Base-by-base conservation (phyloP, 2,329 filamentous ascomycete species). In the Cladosporium sp. region DNA sequence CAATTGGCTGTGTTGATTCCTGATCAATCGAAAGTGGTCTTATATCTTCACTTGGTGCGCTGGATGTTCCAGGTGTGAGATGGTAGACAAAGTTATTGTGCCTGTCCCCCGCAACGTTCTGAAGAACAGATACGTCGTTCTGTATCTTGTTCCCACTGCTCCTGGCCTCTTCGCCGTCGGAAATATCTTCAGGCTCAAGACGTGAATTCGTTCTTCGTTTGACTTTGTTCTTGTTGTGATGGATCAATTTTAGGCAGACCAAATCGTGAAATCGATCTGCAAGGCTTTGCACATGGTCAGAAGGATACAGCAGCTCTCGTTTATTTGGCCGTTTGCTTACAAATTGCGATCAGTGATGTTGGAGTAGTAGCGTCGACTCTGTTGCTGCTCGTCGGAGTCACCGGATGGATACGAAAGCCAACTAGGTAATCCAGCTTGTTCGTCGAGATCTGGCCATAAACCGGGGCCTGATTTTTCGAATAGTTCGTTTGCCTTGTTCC, bases 401-500 rank as follows among this genome's bases (percentile, higher is more conserved):
- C n/a, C 18, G 2, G 47, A 18, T 38, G 47, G 21, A 24, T 24
- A 14, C 6, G 24, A 36, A 14, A 54, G 59, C 59, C 59, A 62
- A 15, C 4, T 26, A 12, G 59, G 59, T 30, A 14, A 6, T 8
- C 51, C 47, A 8, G 24, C 24, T 18, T 24, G 30, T 4, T 32
- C 7, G 28, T 55, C 28, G 7, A 11, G 28, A 55, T 34, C 30
- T 38, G 59, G 59, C 59, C 59, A 62, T 14, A 62, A 38, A 21
- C 3, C 3, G 10, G 59, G 59, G n/a, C 59, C 59, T 18, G 54
- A 32, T 32, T 38, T 11, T 15, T 62, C n/a, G n/a, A 62, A 62
- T 2, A 62, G 32, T 3, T 10, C 30, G 18, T 24, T 32, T 26
- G 30, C 18, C 11, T 62, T 21, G 4, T 47, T 30, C 24, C 30